Conservation (phyloP, 2,329 filamentous ascomycete species). For the Tolypocladium album region DNA sequence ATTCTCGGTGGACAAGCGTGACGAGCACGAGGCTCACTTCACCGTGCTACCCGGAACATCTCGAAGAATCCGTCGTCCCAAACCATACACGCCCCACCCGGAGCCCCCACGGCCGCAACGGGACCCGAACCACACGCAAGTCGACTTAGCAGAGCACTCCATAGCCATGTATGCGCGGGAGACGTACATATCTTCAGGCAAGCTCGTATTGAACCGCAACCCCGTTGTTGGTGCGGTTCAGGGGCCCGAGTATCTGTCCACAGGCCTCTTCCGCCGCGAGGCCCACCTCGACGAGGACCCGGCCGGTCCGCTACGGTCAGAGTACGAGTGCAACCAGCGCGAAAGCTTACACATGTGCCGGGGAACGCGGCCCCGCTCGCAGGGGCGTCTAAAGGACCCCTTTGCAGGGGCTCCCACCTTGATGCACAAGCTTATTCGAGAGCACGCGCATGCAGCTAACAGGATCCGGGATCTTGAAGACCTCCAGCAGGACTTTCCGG, state of each 20-base stretch:
- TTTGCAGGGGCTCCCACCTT: slow-evolving; percentile 1
- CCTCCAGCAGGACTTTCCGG: slow-evolving; percentile 5
- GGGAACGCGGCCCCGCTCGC: slow-evolving; percentile 10
- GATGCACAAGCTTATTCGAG: neutral
- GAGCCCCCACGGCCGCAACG: slow-evolving; percentile 32
- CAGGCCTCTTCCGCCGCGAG: slow-evolving; percentile 34
- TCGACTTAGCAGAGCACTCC: slow-evolving; percentile 3
- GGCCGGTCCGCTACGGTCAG: slow-evolving; percentile 30
- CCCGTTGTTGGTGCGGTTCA: slow-evolving; percentile 44
- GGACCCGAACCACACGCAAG: slow-evolving; percentile 8
- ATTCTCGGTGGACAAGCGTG: slow-evolving; percentile 36
- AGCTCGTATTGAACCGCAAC: slow-evolving; percentile 32
- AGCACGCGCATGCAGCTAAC: slow-evolving; percentile 14
- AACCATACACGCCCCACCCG: slow-evolving; percentile 37
- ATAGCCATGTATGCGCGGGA: slow-evolving; percentile 14
- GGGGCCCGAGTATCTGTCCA: slow-evolving; percentile 37
- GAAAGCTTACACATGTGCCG: slow-evolving; percentile 20
- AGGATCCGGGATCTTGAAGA: slow-evolving; percentile 16
- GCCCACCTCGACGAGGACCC: slow-evolving; percentile 36
- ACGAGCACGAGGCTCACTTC: slow-evolving; percentile 22
- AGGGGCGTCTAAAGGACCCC: slow-evolving; percentile 14
- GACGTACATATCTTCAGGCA: slow-evolving; percentile 23
- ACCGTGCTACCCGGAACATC: slow-evolving; percentile 22
- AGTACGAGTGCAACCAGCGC: slow-evolving; percentile 33
- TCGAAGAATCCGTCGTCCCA: slow-evolving; percentile 31